A percentile compares a stretch with the other conserved stretches of the same genome.
Conservation (phyloP, 2,329 filamentous ascomycete species). For the Cladophialophora carrionii region DNA sequence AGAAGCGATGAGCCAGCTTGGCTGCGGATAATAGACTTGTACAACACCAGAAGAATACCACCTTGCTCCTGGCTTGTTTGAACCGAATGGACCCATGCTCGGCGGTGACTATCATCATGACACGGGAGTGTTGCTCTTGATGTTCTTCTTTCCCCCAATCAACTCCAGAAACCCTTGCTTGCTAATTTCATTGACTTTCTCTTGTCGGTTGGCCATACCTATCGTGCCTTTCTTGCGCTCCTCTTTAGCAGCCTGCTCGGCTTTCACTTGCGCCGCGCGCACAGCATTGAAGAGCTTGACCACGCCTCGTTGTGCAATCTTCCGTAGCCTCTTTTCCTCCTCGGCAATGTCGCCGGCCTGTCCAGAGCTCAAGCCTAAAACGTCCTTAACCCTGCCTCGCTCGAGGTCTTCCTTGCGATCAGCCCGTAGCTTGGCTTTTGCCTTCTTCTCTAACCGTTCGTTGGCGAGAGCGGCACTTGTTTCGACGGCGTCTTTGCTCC, state of each 20-base stretch:
- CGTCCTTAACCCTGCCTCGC: constrained; percentile 85
- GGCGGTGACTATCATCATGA: background rate
- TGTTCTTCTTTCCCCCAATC: constrained; percentile 63
- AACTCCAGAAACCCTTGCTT: constrained; percentile 95
- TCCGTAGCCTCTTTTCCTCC: constrained; percentile 77
- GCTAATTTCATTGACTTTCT: constrained; percentile 92
- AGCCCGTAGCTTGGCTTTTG: constrained; percentile 74
- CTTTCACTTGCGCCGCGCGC: constrained; percentile 86
- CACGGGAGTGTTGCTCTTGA: constrained; percentile 8
- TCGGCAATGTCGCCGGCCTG: constrained; percentile 62
- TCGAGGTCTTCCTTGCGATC: constrained; percentile 80
- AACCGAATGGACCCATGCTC: background rate
- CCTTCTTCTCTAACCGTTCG: constrained; percentile 77
- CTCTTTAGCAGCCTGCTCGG: constrained; percentile 70
- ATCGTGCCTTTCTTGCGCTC: constrained; percentile 73
- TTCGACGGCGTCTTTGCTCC: constrained; percentile 73
- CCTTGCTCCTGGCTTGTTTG: constrained; percentile 22
- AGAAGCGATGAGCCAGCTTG: constrained; percentile 28
- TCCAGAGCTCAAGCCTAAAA: constrained; percentile 66
- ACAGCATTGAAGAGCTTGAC: constrained; percentile 97
- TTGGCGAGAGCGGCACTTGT: constrained; percentile 74
- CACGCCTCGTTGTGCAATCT: constrained; percentile 90
- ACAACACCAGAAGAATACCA: constrained; percentile 21
- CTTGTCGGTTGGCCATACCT: constrained; percentile 77
- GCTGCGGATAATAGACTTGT: constrained; percentile 20